These are phyloP conservation scores for Fusarium beomiforme DNA, from an alignment of 2,329 filamentous ascomycete species.

Conservation along the genomic window DNA sequence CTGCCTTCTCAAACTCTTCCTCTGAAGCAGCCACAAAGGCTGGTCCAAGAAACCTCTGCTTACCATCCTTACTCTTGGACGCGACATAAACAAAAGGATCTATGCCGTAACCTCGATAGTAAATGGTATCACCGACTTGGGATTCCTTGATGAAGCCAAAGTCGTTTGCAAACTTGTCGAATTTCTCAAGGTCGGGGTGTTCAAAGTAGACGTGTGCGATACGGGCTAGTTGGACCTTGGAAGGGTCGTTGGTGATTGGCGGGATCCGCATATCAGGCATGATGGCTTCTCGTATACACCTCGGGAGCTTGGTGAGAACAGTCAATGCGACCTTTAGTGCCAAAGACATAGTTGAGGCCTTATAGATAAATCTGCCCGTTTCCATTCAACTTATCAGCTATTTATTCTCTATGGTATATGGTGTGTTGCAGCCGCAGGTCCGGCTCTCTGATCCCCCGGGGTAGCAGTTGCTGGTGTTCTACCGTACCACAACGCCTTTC, in stretches of 20 bases:
- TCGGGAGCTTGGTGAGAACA: neutral
- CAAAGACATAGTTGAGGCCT: neutral
- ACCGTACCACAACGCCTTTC: neutral
- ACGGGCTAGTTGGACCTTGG: neutral
- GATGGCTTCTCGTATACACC: neutral
- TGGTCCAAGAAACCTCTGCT: neutral
- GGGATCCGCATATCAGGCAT: neutral
- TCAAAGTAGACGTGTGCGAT: neutral
- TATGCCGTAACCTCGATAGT: neutral
- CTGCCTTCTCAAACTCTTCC: neutral
- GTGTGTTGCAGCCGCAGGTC: neutral
- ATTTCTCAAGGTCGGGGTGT: neutral
- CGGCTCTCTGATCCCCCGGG: neutral
- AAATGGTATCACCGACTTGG: neutral
- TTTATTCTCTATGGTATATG: neutral
- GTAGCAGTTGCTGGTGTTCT: neutral
- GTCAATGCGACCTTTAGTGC: neutral
- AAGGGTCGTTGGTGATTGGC: neutral
- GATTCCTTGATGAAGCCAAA: neutral
- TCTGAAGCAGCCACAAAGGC: neutral
- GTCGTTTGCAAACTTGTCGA: neutral
- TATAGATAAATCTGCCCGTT: neutral
- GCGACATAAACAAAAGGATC: neutral
- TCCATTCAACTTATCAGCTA: fast-evolving
- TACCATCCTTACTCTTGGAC: neutral